Conservation (phyloP, 2,329 filamentous ascomycete genomes). For the Pseudogymnoascus sp. region DNA sequence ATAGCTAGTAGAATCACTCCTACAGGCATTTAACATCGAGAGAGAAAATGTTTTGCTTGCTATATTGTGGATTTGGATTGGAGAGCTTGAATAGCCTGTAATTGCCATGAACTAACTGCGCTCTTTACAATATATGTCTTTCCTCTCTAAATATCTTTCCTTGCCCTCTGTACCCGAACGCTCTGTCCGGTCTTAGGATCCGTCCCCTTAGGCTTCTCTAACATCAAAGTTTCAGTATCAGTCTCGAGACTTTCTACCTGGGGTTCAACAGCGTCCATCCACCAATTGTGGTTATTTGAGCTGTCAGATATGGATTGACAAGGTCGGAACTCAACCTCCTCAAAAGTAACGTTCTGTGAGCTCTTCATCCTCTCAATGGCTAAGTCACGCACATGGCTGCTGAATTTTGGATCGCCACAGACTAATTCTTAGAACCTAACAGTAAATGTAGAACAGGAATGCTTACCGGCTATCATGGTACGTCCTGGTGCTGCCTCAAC, state of each 20-base stretch:
- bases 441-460: not conserved
- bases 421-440: not conserved
- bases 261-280: not conserved
- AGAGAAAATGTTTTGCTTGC: not conserved
- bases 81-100: not conserved
- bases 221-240: not conserved
- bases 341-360: not conserved
- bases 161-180: not conserved
- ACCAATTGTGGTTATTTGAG: not conserved
- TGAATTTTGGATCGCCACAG: not conserved
- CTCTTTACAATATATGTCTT: not conserved
- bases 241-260: not conserved
- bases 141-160: not conserved
- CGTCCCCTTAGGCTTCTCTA: not conserved
- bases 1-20: too few species aligned
- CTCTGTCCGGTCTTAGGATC: not conserved
- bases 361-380: not conserved
- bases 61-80: not conserved
- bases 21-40: too few species aligned
- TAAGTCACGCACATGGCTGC: not conserved
- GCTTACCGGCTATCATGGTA: not conserved
- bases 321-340: not conserved
- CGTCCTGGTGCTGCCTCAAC: not conserved
- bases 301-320: not conserved
- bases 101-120: not conserved